A percentile compares a stretch with the other conserved stretches of the same genome.
These are phyloP conservation scores for Leccinum disarticulatum DNA, from an alignment of 768 basidiomycete species.

Conservation along the genomic window DNA sequence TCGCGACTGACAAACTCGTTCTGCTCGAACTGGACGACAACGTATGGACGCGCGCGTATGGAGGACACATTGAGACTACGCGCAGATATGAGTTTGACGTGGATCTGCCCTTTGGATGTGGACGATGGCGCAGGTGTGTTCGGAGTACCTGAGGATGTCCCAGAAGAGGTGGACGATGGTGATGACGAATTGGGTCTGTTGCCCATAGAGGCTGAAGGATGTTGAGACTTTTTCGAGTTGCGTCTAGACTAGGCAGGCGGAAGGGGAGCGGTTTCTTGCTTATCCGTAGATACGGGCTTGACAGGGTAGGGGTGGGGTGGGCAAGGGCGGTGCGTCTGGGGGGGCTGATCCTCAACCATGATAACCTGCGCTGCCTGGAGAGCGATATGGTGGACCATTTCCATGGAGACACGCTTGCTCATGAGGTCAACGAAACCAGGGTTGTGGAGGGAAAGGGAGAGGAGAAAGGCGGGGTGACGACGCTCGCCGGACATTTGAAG, in stretches of 20 bases:
- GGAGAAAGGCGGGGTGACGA: conserved; percentile 78
- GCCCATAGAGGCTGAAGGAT: conserved; percentile 33
- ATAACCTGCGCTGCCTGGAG: conserved; percentile 76
- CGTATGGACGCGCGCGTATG: conserved; percentile 73
- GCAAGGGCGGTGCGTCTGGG: conserved; percentile 39
- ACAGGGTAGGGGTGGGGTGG: conserved; percentile 71
- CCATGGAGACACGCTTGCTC: conserved; percentile 70
- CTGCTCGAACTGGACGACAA: conserved; percentile 98
- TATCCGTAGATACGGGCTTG: conserved; percentile 41
- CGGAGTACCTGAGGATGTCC: conserved; percentile 33
- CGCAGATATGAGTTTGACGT: conserved; percentile 94
- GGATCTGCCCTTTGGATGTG: conserved; percentile 72
- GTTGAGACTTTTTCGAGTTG: conserved; percentile 44
- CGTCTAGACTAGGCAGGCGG: conserved; percentile 70
- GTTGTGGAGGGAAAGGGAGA: conserved; percentile 75
- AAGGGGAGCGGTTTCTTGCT: conserved; percentile 22
- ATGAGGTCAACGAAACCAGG: conserved; percentile 79
- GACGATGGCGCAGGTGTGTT: conserved; percentile 31
- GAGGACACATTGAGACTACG: conserved; percentile 76
- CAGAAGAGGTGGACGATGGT: conserved; percentile 40
- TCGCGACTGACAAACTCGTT: conserved; percentile 96
- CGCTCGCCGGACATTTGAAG: conserved; percentile 38
- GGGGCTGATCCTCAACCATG: conserved; percentile 53
- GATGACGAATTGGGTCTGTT: conserved; percentile 40
- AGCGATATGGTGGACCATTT: conserved; percentile 87